Percentiles rank a stretch among this genome's conserved stretches.
These are phyloP conservation scores for Achaetomium macrosporum DNA, from an alignment of 2,329 filamentous ascomycete species.

Conservation along the genomic window DNA sequence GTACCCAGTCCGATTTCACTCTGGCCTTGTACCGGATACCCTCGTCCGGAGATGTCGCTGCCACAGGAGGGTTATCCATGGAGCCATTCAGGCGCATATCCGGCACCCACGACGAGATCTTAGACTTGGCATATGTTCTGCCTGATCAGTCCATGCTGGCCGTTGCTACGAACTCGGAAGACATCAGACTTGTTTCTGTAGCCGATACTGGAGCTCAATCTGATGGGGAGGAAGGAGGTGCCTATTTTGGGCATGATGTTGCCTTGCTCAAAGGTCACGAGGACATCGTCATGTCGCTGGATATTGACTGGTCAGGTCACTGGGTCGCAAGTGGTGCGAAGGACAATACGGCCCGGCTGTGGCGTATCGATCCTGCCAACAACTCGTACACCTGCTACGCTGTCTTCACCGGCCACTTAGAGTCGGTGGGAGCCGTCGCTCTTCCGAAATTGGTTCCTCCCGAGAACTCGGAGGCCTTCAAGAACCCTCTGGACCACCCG, in stretches of 20 bases:
- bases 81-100: conserved; percentile 72
- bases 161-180: conserved; percentile 90
- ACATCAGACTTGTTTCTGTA: conserved; percentile 79
- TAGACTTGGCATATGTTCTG: conserved; percentile 83
- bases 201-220: conserved; percentile 34
- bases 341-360: conserved; percentile 88
- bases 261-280: conserved; percentile 82
- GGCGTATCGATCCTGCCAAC: conserved; percentile 73
- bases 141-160: conserved; percentile 76
- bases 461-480: conserved; percentile 62
- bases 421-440: conserved; percentile 85
- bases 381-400: conserved; percentile 53
- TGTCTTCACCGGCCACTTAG: conserved; percentile 80
- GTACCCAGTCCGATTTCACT: conserved; percentile 85
- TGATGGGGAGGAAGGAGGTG: conserved; percentile 27
- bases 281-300: conserved; percentile 91
- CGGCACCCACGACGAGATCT: conserved; percentile 95
- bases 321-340: conserved; percentile 97
- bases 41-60: conserved; percentile 33
- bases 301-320: conserved; percentile 93
- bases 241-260: conserved; percentile 85
- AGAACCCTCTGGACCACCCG: conserved; percentile 69
- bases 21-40: conserved; percentile 62
- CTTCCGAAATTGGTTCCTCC: conserved; percentile 66
- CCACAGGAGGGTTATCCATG: conserved; percentile 25